Base-by-base conservation (phyloP, 495 filamentous ascomycete species). In the Xylaria venustula region DNA sequence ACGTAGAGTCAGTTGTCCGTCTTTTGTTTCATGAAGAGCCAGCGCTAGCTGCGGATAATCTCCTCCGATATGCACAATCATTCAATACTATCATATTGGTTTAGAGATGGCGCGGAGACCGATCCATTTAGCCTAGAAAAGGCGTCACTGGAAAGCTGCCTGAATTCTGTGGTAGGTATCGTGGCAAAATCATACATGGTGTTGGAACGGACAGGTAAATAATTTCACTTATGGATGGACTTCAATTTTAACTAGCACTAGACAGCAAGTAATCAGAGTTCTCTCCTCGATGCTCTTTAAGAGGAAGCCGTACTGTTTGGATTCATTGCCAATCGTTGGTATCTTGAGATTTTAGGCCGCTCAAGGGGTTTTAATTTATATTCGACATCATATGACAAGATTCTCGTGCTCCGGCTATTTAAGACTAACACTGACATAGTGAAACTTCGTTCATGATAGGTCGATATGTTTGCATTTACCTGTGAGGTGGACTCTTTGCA, bases 41-140 rank as follows among this genome's bases (percentile, higher is more conserved):
- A 32, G 26, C 15, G 53, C 45, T n/a, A 61, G 37, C n/a, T 34
- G 56, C 67, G 67, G 67, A 67, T 17, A 58, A 12, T 57, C 63
- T 60, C 59, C 60, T 67, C 67, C 67, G 65, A 63, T n/a, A n/a
- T n/a, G 62, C 22, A 41, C 42, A 23, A 49, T 62, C 32, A 26
- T 36, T 40, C 42, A 51, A 59, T 54, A 36, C 36, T 17, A 32
- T 61, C 48, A 70, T 62, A 70, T 65, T 64, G 54, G 26, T 52
- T 52, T 25, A 57, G 44, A 59, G 52, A 48, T 8, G 30, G 11
- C 30, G 44, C 52, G 42, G 37, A 23, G 6, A 25, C 46, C 23
- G 45, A 49, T 51, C 54, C 44, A 67, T 70, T 67, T 67, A 70
- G 67, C 65, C 67, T 70, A 67, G 66, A 48, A 37, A 17, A 32